Evolutionary conservation across 1,284 basidiomycete species (phyloP), one percentile per base, ranked within the genome.

Genomic region (Rhodotorula sp.): DNA sequence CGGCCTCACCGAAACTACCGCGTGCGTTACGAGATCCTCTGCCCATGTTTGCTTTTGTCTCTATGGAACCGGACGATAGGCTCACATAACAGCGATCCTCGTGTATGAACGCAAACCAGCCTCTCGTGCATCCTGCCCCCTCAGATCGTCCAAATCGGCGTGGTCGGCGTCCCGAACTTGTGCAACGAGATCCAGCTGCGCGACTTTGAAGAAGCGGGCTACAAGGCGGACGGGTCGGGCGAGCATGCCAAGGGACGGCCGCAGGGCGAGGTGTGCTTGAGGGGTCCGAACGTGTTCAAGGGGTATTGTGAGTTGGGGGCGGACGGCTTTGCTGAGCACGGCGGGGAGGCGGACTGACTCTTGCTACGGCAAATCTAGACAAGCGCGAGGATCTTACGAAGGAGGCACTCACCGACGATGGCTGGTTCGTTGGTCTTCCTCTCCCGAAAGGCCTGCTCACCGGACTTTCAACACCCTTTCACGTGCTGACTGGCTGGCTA

Each of bases 331-430:
- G n/a, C n/a, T n/a, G n/a, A n/a, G n/a, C n/a, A n/a, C n/a, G n/a
- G n/a, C n/a, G n/a, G n/a, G n/a, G n/a, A n/a, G n/a, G n/a, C n/a
- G n/a, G n/a, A n/a, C n/a, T n/a, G n/a, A n/a, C n/a, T n/a, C n/a
- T n/a, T n/a, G n/a, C n/a, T n/a, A n/a, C n/a, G n/a, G n/a, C n/a
- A n/a, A n/a, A n/a, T n/a, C n/a, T 64, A 16, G 68, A 65, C 85
- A 96, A 96, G 84, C 89, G 93, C 4, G 87, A 89, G 51, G 95
- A 97, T 79, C 83, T 96, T 63, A 96, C 97, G 80, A 85, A 87
- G 63, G 95, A 97, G 83, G 86, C 81, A 73, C 93, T 94, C 81
- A 90, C 90, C 21, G 86, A 87, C 68, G 92, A 94, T 74, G 91
- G 92, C 0, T 95, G 91, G 91, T 83, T 93, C 80, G 85, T 39